These are phyloP conservation scores for Corylus americana DNA, from an alignment of 306 rosid species.

Conservation along the genomic window DNA sequence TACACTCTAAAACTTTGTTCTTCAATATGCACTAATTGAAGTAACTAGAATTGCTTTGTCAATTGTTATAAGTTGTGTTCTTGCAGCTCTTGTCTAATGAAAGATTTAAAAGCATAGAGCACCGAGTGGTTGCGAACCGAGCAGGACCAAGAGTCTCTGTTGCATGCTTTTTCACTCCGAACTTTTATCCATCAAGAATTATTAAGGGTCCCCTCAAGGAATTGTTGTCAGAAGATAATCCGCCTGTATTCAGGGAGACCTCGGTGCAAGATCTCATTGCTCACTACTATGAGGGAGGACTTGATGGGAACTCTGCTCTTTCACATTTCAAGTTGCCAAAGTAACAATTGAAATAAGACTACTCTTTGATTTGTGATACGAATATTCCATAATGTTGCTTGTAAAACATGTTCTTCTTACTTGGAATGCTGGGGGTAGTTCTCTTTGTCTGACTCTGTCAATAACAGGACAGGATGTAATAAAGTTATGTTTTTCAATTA, in stretches of 20 bases:
- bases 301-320: constrained; percentile 45
- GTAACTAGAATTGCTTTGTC: neutral
- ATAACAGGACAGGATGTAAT: too few species aligned
- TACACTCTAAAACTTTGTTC: too few species aligned
- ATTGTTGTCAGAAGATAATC: constrained; percentile 41
- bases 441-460: too few species aligned
- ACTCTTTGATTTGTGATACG: too few species aligned
- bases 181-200: constrained; percentile 22
- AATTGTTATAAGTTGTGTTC: neutral
- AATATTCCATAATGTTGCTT: too few species aligned
- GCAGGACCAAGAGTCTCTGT: constrained; percentile 43
- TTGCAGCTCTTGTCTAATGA: constrained; percentile 50
- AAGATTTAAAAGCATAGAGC: constrained; percentile 47
- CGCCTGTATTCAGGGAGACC: constrained; percentile 40
- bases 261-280: constrained; percentile 30
- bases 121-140: constrained; percentile 43
- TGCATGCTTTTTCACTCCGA: constrained; percentile 43
- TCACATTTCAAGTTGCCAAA: constrained; percentile 23
- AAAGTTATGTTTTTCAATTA: too few species aligned
- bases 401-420: too few species aligned
- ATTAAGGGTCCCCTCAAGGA: constrained; percentile 47
- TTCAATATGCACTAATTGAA: too few species aligned
- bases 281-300: constrained; percentile 40
- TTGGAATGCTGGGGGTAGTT: too few species aligned
- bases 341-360: neutral